These are phyloP conservation scores for Neonectria sp. DNA, from an alignment of 2,329 filamentous ascomycete genomes.

Conservation along the genomic window DNA sequence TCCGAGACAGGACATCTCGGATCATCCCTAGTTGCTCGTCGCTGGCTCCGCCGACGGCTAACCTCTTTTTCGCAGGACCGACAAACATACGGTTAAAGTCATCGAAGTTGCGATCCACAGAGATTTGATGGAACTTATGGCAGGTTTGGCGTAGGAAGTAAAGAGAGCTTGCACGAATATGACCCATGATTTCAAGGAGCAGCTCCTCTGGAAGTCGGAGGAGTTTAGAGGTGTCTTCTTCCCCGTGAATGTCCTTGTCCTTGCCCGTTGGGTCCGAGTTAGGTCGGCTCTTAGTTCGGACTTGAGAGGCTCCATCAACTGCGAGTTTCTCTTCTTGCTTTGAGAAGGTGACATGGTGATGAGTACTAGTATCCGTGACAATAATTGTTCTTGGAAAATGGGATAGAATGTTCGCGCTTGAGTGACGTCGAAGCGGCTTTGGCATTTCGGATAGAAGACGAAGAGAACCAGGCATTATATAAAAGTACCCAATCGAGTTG, in stretches of 20 bases:
- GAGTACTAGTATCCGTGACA: not conserved
- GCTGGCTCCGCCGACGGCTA: slow-evolving; percentile 13
- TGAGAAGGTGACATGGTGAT: not conserved
- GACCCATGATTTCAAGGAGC: slow-evolving; percentile 21
- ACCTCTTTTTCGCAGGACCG: not conserved
- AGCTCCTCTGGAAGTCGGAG: slow-evolving; percentile 12
- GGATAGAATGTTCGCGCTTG: not conserved
- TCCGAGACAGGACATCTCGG: slow-evolving; percentile 6
- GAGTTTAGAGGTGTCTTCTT: not conserved
- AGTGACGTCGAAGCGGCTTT: not conserved
- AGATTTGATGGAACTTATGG: slow-evolving; percentile 6
- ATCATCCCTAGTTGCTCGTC: slow-evolving; percentile 6
- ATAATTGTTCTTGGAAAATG: not conserved
- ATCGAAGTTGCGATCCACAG: not conserved
- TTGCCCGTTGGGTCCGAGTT: not conserved
- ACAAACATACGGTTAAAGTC: slow-evolving; percentile 21
- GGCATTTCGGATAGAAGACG: not conserved
- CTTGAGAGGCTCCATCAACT: not conserved
- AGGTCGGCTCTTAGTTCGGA: not conserved
- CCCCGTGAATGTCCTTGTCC: not conserved
- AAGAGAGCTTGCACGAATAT: slow-evolving; percentile 14
- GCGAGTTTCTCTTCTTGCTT: not conserved
- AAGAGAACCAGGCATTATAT: not conserved
- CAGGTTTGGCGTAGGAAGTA: slow-evolving; percentile 25
- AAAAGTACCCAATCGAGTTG: not conserved